phyloP scores from a whole-genome alignment of 2,329 filamentous ascomycete genomes.

The Ilyonectria mors-panacis region DNA sequence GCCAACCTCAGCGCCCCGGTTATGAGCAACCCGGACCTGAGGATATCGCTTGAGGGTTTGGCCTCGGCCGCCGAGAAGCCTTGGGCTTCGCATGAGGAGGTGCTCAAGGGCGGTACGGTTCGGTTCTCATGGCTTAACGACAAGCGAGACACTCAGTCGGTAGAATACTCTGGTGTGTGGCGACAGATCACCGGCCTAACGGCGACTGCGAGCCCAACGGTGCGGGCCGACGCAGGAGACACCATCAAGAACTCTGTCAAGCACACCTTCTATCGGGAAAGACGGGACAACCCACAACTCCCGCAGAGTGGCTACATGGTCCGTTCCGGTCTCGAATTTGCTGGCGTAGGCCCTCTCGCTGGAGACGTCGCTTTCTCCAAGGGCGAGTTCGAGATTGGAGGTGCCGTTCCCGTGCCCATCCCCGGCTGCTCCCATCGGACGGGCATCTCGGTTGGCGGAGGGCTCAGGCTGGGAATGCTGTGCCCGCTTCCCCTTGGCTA shows the following conservation, averaged over 20 bases:
- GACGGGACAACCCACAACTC: constrained; percentile 87
- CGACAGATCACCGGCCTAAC: constrained; percentile 87
- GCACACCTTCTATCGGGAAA: constrained; percentile 85
- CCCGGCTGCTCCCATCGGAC: constrained; percentile 78
- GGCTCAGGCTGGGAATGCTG: constrained; percentile 85
- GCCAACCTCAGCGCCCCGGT: constrained; percentile 88
- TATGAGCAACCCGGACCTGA: constrained; percentile 85
- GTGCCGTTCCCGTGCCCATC: constrained; percentile 80
- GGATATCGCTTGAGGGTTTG: constrained; percentile 83
- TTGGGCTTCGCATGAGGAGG: constrained; percentile 96
- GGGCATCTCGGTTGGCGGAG: constrained; percentile 86
- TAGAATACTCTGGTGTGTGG: constrained; percentile 88
- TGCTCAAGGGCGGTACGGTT: constrained; percentile 81
- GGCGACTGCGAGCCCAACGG: constrained; percentile 82
- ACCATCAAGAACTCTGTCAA: constrained; percentile 89
- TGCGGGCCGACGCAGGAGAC: constrained; percentile 90
- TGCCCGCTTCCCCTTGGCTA: constrained; percentile 83
- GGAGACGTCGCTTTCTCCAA: constrained; percentile 97
- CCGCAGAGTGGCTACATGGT: constrained; percentile 86
- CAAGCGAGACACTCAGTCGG: constrained; percentile 78
- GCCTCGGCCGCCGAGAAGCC: constrained; percentile 89
- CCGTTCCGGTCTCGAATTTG: constrained; percentile 85
- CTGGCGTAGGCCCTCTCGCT: constrained; percentile 84
- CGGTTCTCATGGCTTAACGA: constrained; percentile 82
- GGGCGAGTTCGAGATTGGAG: constrained; percentile 86